Percentiles rank a stretch among this genome's conserved stretches.
These are phyloP conservation scores for Saccharata proteae DNA, from an alignment of 2,329 filamentous ascomycete genomes.

Conservation along the genomic window DNA sequence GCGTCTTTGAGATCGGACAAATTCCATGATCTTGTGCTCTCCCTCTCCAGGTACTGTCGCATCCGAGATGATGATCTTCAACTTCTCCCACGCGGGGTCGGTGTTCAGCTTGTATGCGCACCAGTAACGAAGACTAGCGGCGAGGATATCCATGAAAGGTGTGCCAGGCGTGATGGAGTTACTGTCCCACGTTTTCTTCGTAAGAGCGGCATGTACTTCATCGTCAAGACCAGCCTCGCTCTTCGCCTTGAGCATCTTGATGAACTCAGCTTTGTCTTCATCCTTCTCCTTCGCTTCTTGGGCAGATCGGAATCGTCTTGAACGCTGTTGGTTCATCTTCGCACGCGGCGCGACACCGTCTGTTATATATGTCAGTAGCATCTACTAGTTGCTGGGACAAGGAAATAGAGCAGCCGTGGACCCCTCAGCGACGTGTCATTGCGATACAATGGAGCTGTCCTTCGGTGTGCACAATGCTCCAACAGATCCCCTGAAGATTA, in stretches of 20 bases:
- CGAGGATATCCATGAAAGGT: slow-evolving; percentile 96
- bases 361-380: slow-evolving; percentile 22
- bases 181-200: slow-evolving; percentile 87
- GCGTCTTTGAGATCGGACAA: slow-evolving; percentile 82
- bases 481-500: too few species aligned
- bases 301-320: slow-evolving; percentile 84
- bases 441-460: slow-evolving; percentile 18
- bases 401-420: slow-evolving; percentile 13
- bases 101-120: slow-evolving; percentile 95
- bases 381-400: background rate
- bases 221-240: slow-evolving; percentile 46
- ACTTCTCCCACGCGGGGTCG: slow-evolving; percentile 78
- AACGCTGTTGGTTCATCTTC: slow-evolving; percentile 99
- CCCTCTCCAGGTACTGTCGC: slow-evolving; percentile 95
- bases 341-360: slow-evolving; percentile 95
- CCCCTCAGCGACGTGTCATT: slow-evolving; percentile 18
- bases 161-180: slow-evolving; percentile 89
- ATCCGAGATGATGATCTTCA: slow-evolving; percentile 98
- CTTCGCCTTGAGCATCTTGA: slow-evolving; percentile 59
- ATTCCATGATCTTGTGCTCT: slow-evolving; percentile 99
- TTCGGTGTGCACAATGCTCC: slow-evolving; percentile 11
- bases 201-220: slow-evolving; percentile 46
- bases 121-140: slow-evolving; percentile 86
- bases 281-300: slow-evolving; percentile 93
- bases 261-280: slow-evolving; percentile 75